Conservation (phyloP, 2,329 filamentous ascomycete species). For the Penicillium palitans region DNA sequence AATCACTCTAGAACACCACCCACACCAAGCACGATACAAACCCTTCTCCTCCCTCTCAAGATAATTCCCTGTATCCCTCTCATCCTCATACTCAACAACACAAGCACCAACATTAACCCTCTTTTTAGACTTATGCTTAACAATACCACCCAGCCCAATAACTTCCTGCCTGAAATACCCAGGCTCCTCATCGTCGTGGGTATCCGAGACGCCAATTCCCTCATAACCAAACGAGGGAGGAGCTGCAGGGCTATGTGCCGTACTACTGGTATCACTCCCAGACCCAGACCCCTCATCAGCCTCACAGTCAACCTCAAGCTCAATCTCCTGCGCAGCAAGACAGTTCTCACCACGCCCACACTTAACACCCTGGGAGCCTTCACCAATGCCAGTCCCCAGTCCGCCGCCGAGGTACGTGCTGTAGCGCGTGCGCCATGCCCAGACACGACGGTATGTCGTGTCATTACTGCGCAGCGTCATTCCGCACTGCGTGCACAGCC, state of each 20-base stretch:
- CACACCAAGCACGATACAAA: slow-evolving; percentile 77
- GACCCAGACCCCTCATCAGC: slow-evolving; percentile 60
- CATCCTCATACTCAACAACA: slow-evolving; percentile 83
- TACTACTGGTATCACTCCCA: slow-evolving; percentile 22
- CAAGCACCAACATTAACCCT: slow-evolving; percentile 78
- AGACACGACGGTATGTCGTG: slow-evolving; percentile 65
- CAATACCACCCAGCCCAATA: slow-evolving; percentile 81
- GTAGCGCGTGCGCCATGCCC: slow-evolving; percentile 88
- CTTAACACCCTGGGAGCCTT: slow-evolving; percentile 82
- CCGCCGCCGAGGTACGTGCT: slow-evolving; percentile 73
- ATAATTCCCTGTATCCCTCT: slow-evolving; percentile 64
- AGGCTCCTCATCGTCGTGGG: slow-evolving; percentile 48
- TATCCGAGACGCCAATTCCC: slow-evolving; percentile 17
- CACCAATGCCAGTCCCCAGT: slow-evolving; percentile 81
- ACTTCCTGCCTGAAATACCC: slow-evolving; percentile 87
- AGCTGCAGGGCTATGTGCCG: slow-evolving; percentile 17
- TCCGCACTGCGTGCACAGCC: slow-evolving; percentile 84
- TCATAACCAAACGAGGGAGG: slow-evolving; percentile 29
- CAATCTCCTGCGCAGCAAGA: slow-evolving; percentile 72
- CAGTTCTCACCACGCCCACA: slow-evolving; percentile 79
- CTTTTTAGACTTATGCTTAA: slow-evolving; percentile 85
- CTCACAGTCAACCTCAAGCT: slow-evolving; percentile 83
- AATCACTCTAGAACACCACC: slow-evolving; percentile 81
- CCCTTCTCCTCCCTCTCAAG: slow-evolving; percentile 71
- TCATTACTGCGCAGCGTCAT: slow-evolving; percentile 62